Conservation (phyloP, 805 yeast species). For the Candida adriatica region DNA sequence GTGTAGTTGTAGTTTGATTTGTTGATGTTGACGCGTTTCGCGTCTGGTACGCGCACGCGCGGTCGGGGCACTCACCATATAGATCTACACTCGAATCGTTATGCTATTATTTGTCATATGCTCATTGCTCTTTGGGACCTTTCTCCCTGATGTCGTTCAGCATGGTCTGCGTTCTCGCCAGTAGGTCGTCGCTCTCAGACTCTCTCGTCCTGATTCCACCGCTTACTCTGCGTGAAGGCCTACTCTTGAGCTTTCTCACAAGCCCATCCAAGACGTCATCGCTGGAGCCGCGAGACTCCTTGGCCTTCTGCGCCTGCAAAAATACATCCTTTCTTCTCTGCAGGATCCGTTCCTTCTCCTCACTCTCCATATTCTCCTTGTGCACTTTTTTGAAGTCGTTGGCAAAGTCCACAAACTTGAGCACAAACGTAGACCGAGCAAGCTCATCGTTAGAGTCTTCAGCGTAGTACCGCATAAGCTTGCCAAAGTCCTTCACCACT, state of each 20-base stretch:
- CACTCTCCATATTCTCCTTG: slow-evolving; percentile 68
- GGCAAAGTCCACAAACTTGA: slow-evolving; percentile 73
- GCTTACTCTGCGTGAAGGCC: slow-evolving; percentile 36
- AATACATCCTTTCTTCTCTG: slow-evolving; percentile 65
- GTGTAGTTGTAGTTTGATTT: too few relatives aligned
- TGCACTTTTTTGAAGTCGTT: slow-evolving; percentile 75
- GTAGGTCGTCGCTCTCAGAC: slow-evolving; percentile 12
- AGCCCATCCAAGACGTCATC: slow-evolving; percentile 69
- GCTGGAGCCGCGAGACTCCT: slow-evolving; percentile 7
- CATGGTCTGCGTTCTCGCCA: slow-evolving; percentile 22
- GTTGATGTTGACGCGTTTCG: slow-evolving; percentile 1
- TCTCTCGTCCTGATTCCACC: slow-evolving; percentile 7
- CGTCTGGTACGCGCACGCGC: too few relatives aligned
- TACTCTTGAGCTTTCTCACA: slow-evolving; percentile 76
- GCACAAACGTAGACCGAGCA: slow-evolving; percentile 65
- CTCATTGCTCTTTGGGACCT: too few relatives aligned
- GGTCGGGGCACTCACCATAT: too few relatives aligned
- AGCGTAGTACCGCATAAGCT: slow-evolving; percentile 80
- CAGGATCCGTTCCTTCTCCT: slow-evolving; percentile 72
- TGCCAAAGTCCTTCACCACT: slow-evolving; percentile 58
- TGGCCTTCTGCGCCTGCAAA: slow-evolving; percentile 25
- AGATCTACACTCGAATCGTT: too few relatives aligned
- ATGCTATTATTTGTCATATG: too few relatives aligned
- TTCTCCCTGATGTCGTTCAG: slow-evolving; percentile 19
- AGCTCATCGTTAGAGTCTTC: slow-evolving; percentile 71